Evolutionary conservation across 2,329 filamentous ascomycete genomes (phyloP).

Genomic region (Cladosporium velox): DNA sequence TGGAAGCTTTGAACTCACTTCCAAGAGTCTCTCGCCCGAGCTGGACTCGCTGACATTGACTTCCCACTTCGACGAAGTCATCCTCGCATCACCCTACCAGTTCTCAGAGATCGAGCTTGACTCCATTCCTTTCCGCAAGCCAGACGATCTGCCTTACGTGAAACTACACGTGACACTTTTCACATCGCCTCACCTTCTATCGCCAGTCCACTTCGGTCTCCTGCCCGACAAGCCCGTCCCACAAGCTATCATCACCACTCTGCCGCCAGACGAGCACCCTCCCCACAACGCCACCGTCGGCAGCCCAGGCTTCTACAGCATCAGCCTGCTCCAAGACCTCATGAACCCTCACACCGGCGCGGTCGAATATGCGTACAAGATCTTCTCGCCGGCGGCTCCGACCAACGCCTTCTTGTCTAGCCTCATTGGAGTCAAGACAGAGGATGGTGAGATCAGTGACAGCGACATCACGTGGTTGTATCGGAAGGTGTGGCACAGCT

Average conservation of each 20-base stretch:
- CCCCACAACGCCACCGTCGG: conserved; percentile 62
- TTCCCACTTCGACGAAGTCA: conserved; percentile 55
- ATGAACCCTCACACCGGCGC: conserved; percentile 50
- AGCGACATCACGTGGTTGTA: conserved; percentile 71
- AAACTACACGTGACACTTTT: conserved; percentile 88
- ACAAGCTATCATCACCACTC: conserved; percentile 78
- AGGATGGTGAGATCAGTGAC: conserved; percentile 36
- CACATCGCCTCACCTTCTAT: conserved; percentile 72
- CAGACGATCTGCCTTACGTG: conserved; percentile 83
- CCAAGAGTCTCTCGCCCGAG: conserved; percentile 5
- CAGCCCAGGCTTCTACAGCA: conserved; percentile 78
- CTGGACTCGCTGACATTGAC: conserved; percentile 1
- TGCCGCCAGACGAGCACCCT: conserved; percentile 61
- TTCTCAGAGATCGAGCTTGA: conserved; percentile 67
- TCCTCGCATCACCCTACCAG: conserved; percentile 83
- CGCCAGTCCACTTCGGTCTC: conserved; percentile 71
- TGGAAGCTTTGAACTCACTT: conserved; percentile 1
- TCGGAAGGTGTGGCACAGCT: conserved; percentile 77
- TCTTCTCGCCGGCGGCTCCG: conserved; percentile 60
- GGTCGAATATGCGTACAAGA: conserved; percentile 64
- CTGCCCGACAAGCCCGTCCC: conserved; percentile 61
- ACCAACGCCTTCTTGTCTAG: conserved; percentile 50
- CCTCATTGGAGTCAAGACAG: conserved; percentile 48
- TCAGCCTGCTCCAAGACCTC: conserved; percentile 70
- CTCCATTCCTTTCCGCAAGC: conserved; percentile 49